A percentile compares a stretch with the other conserved stretches of the same genome.
phyloP scores from a whole-genome alignment of 2,329 filamentous ascomycete species.

The Cladorrhinum sp. region DNA sequence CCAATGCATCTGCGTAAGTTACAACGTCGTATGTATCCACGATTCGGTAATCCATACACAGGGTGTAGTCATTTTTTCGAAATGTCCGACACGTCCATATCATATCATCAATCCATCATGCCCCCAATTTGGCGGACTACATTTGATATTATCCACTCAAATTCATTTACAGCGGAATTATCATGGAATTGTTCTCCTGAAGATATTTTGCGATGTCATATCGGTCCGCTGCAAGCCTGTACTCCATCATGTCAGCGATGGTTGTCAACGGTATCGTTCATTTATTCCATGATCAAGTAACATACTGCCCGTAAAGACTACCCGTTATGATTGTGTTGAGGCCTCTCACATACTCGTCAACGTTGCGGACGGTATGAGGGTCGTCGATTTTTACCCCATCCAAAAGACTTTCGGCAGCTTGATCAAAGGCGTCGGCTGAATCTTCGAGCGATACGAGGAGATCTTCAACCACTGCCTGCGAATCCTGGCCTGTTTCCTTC shows the following conservation, averaged over 20 bases:
- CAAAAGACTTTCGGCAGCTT: neutral
- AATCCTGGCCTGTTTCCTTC: constrained; percentile 1
- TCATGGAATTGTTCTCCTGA: constrained; percentile 3
- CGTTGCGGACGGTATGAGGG: too few species aligned
- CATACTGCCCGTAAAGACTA: neutral
- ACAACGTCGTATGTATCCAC: too few species aligned
- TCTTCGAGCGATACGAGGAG: neutral
- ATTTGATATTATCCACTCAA: neutral
- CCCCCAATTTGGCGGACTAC: neutral
- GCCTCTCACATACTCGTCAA: too few species aligned
- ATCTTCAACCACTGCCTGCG: neutral
- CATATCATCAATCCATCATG: too few species aligned
- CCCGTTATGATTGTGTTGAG: neutral
- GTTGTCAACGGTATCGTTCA: neutral
- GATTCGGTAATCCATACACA: too few species aligned
- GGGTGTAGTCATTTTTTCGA: too few species aligned
- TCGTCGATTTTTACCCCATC: neutral
- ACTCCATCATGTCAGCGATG: neutral
- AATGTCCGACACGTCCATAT: too few species aligned
- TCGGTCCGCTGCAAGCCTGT: constrained; percentile 1
- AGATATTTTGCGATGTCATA: constrained; percentile 8
- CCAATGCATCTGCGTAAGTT: too few species aligned
- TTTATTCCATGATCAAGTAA: neutral
- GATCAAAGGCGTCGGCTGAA: neutral
- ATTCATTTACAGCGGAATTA: neutral